These are phyloP conservation scores for Serendipita sp. DNA, from an alignment of 768 basidiomycete genomes.

Conservation along the genomic window DNA sequence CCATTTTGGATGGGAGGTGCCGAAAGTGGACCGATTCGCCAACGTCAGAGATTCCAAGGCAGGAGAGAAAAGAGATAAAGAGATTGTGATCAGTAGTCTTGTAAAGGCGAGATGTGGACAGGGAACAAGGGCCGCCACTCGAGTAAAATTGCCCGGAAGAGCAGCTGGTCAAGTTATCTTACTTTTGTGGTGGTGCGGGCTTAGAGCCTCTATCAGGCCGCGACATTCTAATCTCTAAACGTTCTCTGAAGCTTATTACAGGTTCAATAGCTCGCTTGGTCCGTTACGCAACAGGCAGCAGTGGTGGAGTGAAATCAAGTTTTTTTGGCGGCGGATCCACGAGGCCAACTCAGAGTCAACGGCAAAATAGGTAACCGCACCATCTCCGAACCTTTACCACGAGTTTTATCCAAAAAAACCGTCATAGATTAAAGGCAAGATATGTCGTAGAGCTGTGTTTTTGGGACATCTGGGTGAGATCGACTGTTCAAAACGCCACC, in stretches of 20 bases:
- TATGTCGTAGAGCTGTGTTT: too few relatives aligned
- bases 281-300: background rate
- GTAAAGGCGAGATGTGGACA: too few relatives aligned
- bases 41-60: background rate
- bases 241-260: background rate
- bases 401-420: background rate
- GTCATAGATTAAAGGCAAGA: background rate
- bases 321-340: background rate
- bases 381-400: constrained; percentile 1
- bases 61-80: background rate
- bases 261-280: background rate
- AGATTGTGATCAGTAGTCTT: too few relatives aligned
- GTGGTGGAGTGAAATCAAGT: constrained; percentile 3
- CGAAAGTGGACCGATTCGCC: background rate
- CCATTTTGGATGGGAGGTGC: background rate
- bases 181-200: background rate
- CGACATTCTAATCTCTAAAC: background rate
- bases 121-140: too few relatives aligned
- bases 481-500: background rate
- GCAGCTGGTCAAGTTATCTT: background rate
- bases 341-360: background rate
- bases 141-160: too few relatives aligned
- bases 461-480: too few relatives aligned
- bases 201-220: background rate
- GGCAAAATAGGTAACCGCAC: background rate